Evolutionary conservation across 2,329 filamentous ascomycete genomes (phyloP).

Genomic region (Diaporthe citri): DNA sequence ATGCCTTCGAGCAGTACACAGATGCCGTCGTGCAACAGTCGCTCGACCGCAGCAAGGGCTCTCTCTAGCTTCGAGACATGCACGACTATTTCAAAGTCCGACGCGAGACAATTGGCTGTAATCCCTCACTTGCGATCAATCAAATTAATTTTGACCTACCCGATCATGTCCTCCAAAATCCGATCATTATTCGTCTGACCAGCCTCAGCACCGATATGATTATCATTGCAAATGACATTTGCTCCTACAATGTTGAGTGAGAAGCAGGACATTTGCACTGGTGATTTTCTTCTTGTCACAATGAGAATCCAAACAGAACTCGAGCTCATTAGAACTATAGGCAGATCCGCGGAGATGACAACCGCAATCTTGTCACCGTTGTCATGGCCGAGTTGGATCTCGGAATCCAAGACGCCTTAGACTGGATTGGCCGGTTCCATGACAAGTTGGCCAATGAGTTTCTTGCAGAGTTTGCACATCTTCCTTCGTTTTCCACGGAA

Average conservation of each 20-base stretch:
- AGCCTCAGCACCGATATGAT: slow-evolving; percentile 44
- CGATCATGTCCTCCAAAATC: slow-evolving; percentile 42
- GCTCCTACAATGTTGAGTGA: neutral
- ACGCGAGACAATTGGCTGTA: slow-evolving; percentile 44
- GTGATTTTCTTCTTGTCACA: too few species aligned
- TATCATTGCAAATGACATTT: slow-evolving; percentile 45
- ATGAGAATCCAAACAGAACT: neutral
- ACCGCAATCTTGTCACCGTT: slow-evolving; percentile 50
- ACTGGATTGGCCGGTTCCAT: slow-evolving; percentile 39
- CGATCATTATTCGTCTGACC: slow-evolving; percentile 42
- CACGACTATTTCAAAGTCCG: slow-evolving; percentile 45
- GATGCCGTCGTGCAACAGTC: slow-evolving; percentile 45
- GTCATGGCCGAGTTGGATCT: slow-evolving; percentile 41
- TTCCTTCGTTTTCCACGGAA: slow-evolving; percentile 40
- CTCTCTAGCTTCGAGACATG: slow-evolving; percentile 42
- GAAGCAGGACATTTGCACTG: too few species aligned
- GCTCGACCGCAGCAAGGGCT: slow-evolving; percentile 40
- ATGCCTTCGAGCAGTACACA: slow-evolving; percentile 44
- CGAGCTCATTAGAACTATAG: slow-evolving; percentile 48
- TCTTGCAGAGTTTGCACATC: slow-evolving; percentile 32
- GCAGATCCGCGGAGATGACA: slow-evolving; percentile 43
- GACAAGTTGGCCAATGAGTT: slow-evolving; percentile 36
- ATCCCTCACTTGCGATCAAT: slow-evolving; percentile 44
- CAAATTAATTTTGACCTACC: slow-evolving; percentile 46
- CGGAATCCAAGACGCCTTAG: slow-evolving; percentile 40